phyloP scores from a whole-genome alignment of 495 filamentous ascomycete species.

The Letharia columbiana region DNA sequence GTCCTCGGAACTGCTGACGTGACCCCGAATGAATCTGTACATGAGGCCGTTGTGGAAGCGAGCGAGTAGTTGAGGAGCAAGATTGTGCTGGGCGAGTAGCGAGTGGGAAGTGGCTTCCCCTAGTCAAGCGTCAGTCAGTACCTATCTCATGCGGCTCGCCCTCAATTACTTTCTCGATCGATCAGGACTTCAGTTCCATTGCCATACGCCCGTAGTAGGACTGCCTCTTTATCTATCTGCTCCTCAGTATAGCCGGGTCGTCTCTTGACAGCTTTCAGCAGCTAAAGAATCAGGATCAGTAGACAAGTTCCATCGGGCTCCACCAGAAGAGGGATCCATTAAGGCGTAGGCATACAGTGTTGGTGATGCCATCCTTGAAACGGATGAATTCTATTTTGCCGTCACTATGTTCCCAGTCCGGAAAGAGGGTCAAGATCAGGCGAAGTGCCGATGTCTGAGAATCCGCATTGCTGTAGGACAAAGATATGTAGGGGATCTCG shows the following conservation, averaged over 20 bases:
- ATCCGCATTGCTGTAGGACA: slow-evolving; percentile 67
- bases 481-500: slow-evolving; percentile 51
- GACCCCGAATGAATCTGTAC: slow-evolving; percentile 81
- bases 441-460: slow-evolving; percentile 66
- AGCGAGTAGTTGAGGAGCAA: slow-evolving; percentile 81
- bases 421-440: slow-evolving; percentile 70
- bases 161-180: slow-evolving; percentile 78
- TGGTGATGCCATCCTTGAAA: slow-evolving; percentile 97
- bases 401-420: slow-evolving; percentile 66
- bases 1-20: slow-evolving; percentile 69
- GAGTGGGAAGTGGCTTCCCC: slow-evolving; percentile 63
- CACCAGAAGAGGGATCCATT: neutral
- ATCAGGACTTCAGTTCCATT: slow-evolving; percentile 91
- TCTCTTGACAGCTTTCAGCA: slow-evolving; percentile 81
- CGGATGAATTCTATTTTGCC: slow-evolving; percentile 79
- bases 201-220: slow-evolving; percentile 90
- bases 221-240: slow-evolving; percentile 74
- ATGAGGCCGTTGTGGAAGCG: slow-evolving; percentile 95
- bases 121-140: slow-evolving; percentile 27
- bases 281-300: slow-evolving; percentile 32
- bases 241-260: slow-evolving; percentile 65
- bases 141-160: slow-evolving; percentile 8
- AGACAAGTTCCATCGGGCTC: neutral
- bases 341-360: slow-evolving; percentile 55
- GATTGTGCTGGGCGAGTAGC: slow-evolving; percentile 65